Conservation (phyloP, 2,329 filamentous ascomycete species). For the Monosporascus sp. region DNA sequence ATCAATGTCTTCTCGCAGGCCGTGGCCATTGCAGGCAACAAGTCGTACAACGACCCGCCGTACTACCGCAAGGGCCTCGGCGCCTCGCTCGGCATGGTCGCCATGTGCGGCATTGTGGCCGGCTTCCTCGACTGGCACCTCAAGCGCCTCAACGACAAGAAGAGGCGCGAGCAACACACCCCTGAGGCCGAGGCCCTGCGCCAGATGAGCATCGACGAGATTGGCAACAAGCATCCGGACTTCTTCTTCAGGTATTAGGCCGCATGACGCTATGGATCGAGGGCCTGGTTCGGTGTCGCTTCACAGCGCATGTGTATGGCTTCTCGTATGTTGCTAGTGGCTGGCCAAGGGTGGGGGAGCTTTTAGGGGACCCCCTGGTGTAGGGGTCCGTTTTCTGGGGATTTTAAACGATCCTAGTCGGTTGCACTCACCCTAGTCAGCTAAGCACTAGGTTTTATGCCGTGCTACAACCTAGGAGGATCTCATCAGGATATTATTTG, state of each 20-base stretch:
- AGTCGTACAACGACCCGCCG: conserved; percentile 3
- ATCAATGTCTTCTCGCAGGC: conserved; percentile 7
- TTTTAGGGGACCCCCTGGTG: not conserved
- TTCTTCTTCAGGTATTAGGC: conserved; percentile 3
- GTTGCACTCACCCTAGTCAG: no score
- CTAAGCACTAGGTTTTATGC: no score
- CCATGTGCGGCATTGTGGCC: conserved; percentile 4
- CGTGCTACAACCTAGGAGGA: no score
- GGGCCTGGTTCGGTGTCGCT: not conserved
- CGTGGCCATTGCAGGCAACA: conserved; percentile 10
- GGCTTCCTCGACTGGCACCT: not conserved
- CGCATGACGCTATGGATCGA: not conserved
- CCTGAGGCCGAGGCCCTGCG: not conserved
- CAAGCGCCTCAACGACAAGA: conserved; percentile 4
- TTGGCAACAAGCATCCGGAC: conserved; percentile 7
- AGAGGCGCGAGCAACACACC: conserved; percentile 1
- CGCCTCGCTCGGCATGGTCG: conserved; percentile 3
- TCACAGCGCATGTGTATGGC: not conserved
- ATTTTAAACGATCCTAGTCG: no score
- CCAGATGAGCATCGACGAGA: conserved; percentile 3
- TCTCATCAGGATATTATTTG: no score
- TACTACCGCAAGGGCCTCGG: conserved; percentile 2
- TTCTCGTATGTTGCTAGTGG: not conserved
- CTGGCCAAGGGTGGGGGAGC: not conserved
- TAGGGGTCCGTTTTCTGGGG: not conserved